A percentile compares a stretch with the other conserved stretches of the same genome.
These are phyloP conservation scores for Yarrowia yakushimensis DNA, from an alignment of 805 yeast genomes.

Conservation along the genomic window DNA sequence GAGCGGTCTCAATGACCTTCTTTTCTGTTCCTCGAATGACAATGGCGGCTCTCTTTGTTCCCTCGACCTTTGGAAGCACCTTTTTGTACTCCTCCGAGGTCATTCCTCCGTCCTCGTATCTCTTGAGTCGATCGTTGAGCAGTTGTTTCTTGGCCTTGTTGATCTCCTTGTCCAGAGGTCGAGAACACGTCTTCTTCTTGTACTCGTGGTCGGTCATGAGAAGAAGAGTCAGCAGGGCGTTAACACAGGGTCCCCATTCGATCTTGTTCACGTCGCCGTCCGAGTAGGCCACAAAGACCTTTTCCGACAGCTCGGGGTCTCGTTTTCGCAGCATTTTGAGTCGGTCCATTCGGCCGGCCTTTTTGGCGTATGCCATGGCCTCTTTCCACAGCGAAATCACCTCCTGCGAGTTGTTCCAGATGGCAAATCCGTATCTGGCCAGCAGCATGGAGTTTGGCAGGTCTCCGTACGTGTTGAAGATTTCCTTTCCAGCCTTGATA, in stretches of 20 bases:
- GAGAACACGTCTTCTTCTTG: conserved; percentile 26
- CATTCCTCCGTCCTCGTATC: conserved; percentile 31
- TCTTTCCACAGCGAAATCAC: conserved; percentile 56
- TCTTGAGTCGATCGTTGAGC: conserved; percentile 26
- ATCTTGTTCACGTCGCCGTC: conserved; percentile 27
- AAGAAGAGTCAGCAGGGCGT: conserved; percentile 27
- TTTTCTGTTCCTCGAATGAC: conserved; percentile 37
- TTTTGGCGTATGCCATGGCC: conserved; percentile 39
- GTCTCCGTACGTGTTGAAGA: conserved; percentile 82
- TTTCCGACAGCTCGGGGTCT: conserved; percentile 31
- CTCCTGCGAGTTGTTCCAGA: conserved; percentile 53
- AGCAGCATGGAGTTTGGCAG: conserved; percentile 61
- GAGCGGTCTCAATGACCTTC: conserved; percentile 11
- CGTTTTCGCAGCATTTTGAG: conserved; percentile 48
- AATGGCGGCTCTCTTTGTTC: conserved; percentile 28
- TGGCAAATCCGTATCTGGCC: conserved; percentile 75
- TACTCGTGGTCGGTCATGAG: conserved; percentile 28
- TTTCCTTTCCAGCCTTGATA: conserved; percentile 52
- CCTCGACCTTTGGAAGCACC: conserved; percentile 22
- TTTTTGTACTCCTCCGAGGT: conserved; percentile 31
- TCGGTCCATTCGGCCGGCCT: conserved; percentile 32
- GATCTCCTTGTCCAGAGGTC: conserved; percentile 25
- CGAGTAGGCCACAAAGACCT: conserved; percentile 27
- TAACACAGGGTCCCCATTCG: conserved; percentile 27
- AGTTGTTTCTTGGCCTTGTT: conserved; percentile 26